phyloP scores from a whole-genome alignment of 2,329 filamentous ascomycete genomes.

The Thelonectria blattea region DNA sequence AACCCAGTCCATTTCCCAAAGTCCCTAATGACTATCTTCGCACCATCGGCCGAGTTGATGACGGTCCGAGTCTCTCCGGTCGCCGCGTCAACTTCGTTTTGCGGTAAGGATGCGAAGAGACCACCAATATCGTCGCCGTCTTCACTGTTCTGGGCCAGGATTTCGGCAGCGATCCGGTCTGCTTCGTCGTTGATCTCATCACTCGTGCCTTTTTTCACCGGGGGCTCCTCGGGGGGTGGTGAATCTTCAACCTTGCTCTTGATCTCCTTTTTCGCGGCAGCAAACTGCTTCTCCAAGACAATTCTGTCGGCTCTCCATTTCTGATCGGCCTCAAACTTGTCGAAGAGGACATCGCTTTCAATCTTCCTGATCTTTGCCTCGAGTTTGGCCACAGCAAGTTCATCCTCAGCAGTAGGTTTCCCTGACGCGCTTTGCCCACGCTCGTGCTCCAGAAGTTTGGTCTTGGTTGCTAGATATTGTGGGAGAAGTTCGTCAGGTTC shows the following conservation, averaged over 20 bases:
- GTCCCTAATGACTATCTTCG: slow-evolving; percentile 71
- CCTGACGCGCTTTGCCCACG: slow-evolving; percentile 41
- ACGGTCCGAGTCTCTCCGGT: slow-evolving; percentile 65
- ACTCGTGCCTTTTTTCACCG: slow-evolving; percentile 44
- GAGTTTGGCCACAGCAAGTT: slow-evolving; percentile 66
- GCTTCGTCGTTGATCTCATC: slow-evolving; percentile 61
- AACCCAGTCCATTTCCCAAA: slow-evolving; percentile 86
- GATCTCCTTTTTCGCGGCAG: slow-evolving; percentile 51
- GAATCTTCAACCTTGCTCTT: slow-evolving; percentile 33
- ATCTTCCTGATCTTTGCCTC: slow-evolving; percentile 77
- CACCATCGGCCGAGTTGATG: slow-evolving; percentile 58
- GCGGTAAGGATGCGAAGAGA: slow-evolving; percentile 66
- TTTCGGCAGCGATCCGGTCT: slow-evolving; percentile 62
- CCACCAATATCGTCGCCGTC: slow-evolving; percentile 58
- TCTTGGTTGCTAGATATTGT: slow-evolving; percentile 77
- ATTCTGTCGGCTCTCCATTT: slow-evolving; percentile 68
- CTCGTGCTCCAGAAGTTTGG: slow-evolving; percentile 67
- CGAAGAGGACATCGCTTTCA: slow-evolving; percentile 79
- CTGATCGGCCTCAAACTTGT: slow-evolving; percentile 67
- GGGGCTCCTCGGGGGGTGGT: slow-evolving; percentile 27
- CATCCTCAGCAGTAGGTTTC: slow-evolving; percentile 36
- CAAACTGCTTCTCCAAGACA: slow-evolving; percentile 66
- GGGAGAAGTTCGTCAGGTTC: slow-evolving; percentile 78
- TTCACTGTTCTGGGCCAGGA: slow-evolving; percentile 58
- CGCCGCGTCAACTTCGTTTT: slow-evolving; percentile 62